These are phyloP conservation scores for Talaromyces sp. DNA, from an alignment of 2,329 filamentous ascomycete genomes.

Conservation along the genomic window DNA sequence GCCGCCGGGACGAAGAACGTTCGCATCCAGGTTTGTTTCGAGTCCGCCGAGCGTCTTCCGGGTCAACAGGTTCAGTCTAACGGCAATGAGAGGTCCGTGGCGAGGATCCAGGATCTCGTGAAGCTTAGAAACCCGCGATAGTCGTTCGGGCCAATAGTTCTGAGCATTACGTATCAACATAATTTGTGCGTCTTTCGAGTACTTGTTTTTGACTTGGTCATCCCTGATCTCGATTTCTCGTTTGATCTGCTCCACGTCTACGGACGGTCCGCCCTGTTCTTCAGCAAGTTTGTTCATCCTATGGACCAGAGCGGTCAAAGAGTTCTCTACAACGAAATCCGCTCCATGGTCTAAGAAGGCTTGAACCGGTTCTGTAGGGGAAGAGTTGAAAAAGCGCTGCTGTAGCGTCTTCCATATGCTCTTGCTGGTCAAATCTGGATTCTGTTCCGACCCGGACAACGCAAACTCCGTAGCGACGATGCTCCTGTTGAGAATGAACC, in stretches of 20 bases:
- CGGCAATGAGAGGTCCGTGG: slow-evolving; percentile 59
- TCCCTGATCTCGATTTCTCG: slow-evolving; percentile 54
- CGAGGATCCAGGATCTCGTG: slow-evolving; percentile 54
- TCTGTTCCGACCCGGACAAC: slow-evolving; percentile 62
- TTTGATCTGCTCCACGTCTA: slow-evolving; percentile 46
- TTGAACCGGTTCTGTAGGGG: slow-evolving; percentile 55
- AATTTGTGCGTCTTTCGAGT: slow-evolving; percentile 59
- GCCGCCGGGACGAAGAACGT: slow-evolving; percentile 53
- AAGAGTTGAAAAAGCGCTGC: slow-evolving; percentile 50
- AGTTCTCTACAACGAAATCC: slow-evolving; percentile 59
- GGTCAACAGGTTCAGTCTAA: slow-evolving; percentile 59
- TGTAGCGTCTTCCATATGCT: slow-evolving; percentile 50
- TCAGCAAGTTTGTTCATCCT: slow-evolving; percentile 58
- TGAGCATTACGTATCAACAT: slow-evolving; percentile 60
- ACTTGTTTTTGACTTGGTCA: slow-evolving; percentile 54
- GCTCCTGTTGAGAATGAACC: slow-evolving; percentile 58
- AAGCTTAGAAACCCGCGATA: slow-evolving; percentile 51
- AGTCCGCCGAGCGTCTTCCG: slow-evolving; percentile 60
- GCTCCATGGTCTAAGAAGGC: slow-evolving; percentile 57
- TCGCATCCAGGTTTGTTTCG: slow-evolving; percentile 57
- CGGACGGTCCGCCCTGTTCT: slow-evolving; percentile 43
- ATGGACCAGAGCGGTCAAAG: slow-evolving; percentile 52
- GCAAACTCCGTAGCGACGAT: slow-evolving; percentile 62
- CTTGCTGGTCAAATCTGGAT: slow-evolving; percentile 59
- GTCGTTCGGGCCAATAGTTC: slow-evolving; percentile 54